Evolutionary conservation across 139 green algal genomes (phyloP), one percentile per base, ranked within the genome.

Genomic region (Chlorella sp.): DNA sequence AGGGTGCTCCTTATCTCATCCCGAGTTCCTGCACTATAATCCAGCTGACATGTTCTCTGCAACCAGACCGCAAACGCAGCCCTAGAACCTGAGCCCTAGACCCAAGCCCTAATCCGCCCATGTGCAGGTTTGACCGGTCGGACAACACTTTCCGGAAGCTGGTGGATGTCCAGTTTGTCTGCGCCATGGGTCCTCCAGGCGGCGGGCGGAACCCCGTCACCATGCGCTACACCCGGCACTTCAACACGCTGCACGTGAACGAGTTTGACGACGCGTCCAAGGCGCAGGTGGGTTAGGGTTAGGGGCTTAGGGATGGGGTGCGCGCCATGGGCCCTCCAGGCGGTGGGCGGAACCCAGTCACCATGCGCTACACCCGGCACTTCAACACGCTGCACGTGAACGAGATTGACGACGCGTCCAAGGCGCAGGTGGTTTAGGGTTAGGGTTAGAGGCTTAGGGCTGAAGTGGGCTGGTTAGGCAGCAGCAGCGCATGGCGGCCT

Each of bases 151-250:
- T 89, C 74, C 69, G 87, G 24, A 74, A 80, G 67, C 79, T 95
- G 61, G 82, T 85, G 26, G 87, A 92, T 64, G 77, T 90, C 60
- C 83, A 91, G 74, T 86, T 91, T 67, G 77, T 92, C 30, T 83
- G 81, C 6, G 86, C 85, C n/a, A 92, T 92, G 88, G 88, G 85
- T 0, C 86, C 88, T 0, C 85, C 88, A 10, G 88, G 88, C 49
- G 88, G 88, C 26, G 88, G 88, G 29, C 77, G 88, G 23, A 83
- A 85, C 26, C 82, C 83, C 36, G 78, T 92, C 35, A 92, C 87
- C 49, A 83, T 82, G 72, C 74, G 87, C 42, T 86, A 85, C 73
- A 70, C 91, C 63, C 78, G 88, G 31, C 88, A 93, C 75, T 93
- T 87, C 73, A 79, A 77, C 35, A 50, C 82, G 24, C 32, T 91